Evolutionary conservation across 768 basidiomycete genomes (phyloP), one percentile per base, ranked within the genome.

Genomic region (Trametopsis cervina): DNA sequence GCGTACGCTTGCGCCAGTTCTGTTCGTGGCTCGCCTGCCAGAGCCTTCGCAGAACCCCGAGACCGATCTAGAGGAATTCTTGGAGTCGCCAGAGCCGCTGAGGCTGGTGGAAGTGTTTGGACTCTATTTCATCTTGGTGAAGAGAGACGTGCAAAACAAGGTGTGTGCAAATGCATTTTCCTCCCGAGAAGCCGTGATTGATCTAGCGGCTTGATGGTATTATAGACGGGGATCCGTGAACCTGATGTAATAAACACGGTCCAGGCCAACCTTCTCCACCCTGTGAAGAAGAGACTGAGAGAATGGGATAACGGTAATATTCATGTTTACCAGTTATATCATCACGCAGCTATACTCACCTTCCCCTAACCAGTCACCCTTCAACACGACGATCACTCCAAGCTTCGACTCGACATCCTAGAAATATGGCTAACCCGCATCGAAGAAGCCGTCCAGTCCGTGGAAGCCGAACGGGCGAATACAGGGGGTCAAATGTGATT

Each of bases 41-140:
- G 76, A 78, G 50, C 61, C 81, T 13, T 46, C 57, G 3, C 51
- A 60, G 9, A 40, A 24, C 11, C 43, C 44, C 18, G 17, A 56
- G 21, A 61, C 63, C 12, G n/a, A n/a, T n/a, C 59, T 73, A 0
- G 55, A 75, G 4, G 63, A 69, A 12, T 75, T 76, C 33, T 67
- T 87, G 13, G 66, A 75, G 21, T 76, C 75, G 0, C 64, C 74
- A 7, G 87, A 89, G 56, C 67, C 79, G n/a, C 56, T 72, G 18
- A 69, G 87, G 36, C 66, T 90, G 20, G 71, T 75, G 0, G 85
- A 88, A 52, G 80, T 76, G 52, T 65, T 90, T 4, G 76, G 78
- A 15, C 71, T 89, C 43, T 85, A 83, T 58, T 88, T 83, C 54
- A 70, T 83, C 26, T 66, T 88, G 15, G 57, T 87, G 6, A 62